Conservation (phyloP, 768 basidiomycete species). For the Collybia sp. region DNA sequence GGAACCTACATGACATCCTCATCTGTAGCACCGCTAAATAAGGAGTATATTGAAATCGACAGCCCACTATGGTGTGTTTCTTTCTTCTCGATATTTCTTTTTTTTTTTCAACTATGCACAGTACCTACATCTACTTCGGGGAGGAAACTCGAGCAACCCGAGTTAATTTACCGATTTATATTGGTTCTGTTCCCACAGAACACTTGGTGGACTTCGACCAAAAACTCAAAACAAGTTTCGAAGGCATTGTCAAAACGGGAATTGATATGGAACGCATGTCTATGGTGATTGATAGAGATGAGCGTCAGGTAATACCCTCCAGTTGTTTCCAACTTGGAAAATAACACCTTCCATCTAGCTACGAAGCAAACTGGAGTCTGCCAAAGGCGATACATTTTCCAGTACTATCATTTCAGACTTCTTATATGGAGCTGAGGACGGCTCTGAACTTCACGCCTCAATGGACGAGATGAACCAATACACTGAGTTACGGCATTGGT, state of each 20-base stretch:
- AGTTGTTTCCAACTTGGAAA: background rate
- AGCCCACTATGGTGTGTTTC: constrained; percentile 74
- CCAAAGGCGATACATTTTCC: constrained; percentile 78
- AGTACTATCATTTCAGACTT: constrained; percentile 76
- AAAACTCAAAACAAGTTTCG: constrained; percentile 64
- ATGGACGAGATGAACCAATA: constrained; percentile 81
- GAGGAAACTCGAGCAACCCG: constrained; percentile 71
- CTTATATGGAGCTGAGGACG: constrained; percentile 80
- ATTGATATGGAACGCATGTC: constrained; percentile 89
- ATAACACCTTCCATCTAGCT: constrained; percentile 39
- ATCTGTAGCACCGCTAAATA: constrained; percentile 75
- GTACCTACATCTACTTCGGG: constrained; percentile 83
- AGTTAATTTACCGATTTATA: constrained; percentile 70
- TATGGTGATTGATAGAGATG: constrained; percentile 82
- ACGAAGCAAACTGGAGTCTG: constrained; percentile 78
- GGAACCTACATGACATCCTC: constrained; percentile 88
- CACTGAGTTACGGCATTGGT: constrained; percentile 63
- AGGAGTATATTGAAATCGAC: constrained; percentile 90
- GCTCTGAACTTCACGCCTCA: constrained; percentile 65
- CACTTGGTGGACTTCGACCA: constrained; percentile 68
- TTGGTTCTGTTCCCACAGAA: constrained; percentile 81
- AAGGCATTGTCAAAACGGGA: constrained; percentile 65
- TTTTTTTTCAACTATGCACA: constrained; percentile 19
- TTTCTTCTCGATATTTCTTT: background rate
- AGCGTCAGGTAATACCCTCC: constrained; percentile 63